These are phyloP conservation scores for Suillus clintonianus DNA, from an alignment of 768 basidiomycete species.

Conservation along the genomic window DNA sequence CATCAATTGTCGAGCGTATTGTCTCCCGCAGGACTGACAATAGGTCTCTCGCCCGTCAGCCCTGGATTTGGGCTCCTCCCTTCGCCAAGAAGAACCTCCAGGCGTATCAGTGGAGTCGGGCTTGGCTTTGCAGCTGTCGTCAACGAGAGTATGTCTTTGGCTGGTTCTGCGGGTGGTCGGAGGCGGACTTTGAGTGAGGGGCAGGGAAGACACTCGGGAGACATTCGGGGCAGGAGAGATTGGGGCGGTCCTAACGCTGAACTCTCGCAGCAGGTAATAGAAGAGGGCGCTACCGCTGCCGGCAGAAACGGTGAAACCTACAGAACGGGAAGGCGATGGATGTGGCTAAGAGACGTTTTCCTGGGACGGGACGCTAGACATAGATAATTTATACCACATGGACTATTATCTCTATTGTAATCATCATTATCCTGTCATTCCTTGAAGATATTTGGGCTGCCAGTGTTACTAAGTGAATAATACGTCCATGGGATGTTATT, in stretches of 20 bases:
- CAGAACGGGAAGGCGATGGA: slow-evolving; percentile 25
- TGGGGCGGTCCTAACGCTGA: slow-evolving; percentile 6
- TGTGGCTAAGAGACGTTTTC: slow-evolving; percentile 26
- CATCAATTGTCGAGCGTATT: slow-evolving; percentile 6
- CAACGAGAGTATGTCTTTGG: slow-evolving; percentile 17
- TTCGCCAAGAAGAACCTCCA: slow-evolving; percentile 41
- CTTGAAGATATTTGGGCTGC: not conserved
- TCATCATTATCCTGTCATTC: not conserved
- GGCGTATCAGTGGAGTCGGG: slow-evolving; percentile 41
- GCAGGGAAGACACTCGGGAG: slow-evolving; percentile 17
- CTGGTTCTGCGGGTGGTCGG: slow-evolving; percentile 20
- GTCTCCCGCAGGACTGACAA: slow-evolving; percentile 56
- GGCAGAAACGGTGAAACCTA: slow-evolving; percentile 1
- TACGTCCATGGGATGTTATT: not conserved
- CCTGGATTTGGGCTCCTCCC: slow-evolving; percentile 78
- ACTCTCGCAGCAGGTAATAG: slow-evolving; percentile 9
- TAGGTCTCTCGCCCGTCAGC: slow-evolving; percentile 73
- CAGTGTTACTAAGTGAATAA: not conserved
- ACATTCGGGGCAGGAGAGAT: slow-evolving; percentile 9
- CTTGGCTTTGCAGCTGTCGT: slow-evolving; percentile 33
- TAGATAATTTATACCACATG: not conserved
- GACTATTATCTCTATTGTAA: slow-evolving; percentile 1
- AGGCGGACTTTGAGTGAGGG: slow-evolving; percentile 57
- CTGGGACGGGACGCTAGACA: not conserved
- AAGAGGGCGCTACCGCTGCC: not conserved